phyloP scores from a whole-genome alignment of 176 grass and related monocot genomes.

The Cenchrus fungigraminus region DNA sequence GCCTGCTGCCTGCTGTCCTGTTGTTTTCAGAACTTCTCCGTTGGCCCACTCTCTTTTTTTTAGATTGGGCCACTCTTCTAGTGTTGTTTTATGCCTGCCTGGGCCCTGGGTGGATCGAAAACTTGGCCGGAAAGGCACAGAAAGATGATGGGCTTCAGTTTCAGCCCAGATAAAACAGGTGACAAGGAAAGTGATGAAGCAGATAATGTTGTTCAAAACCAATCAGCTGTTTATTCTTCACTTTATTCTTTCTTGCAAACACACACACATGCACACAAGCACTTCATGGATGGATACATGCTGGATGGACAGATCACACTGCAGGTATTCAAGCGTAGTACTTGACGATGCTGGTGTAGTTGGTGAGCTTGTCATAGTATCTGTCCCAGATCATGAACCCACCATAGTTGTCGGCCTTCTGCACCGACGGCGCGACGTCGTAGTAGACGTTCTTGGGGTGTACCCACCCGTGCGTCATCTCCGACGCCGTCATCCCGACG shows the following conservation, averaged over 20 bases:
- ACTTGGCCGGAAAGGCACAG: too few relatives aligned
- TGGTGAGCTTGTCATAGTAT: neutral
- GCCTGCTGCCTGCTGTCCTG: too few relatives aligned
- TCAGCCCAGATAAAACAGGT: too few relatives aligned
- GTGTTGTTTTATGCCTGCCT: too few relatives aligned
- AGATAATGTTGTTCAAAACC: too few relatives aligned
- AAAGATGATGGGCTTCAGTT: too few relatives aligned
- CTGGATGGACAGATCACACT: too few relatives aligned
- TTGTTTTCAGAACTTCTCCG: too few relatives aligned
- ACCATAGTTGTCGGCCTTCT: slow-evolving; percentile 12
- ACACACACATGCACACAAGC: neutral
- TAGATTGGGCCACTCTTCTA: too few relatives aligned
- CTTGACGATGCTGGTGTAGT: slow-evolving; percentile 26
- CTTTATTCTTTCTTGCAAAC: neutral
- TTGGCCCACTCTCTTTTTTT: too few relatives aligned
- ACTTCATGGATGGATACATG: neutral
- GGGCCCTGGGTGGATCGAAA: too few relatives aligned
- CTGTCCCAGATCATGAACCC: slow-evolving; percentile 36
- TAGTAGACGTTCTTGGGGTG: slow-evolving; percentile 37
- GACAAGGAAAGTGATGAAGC: too few relatives aligned
- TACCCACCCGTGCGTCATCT: slow-evolving; percentile 1
- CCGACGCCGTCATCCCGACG: slow-evolving; percentile 14
- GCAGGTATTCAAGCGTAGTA: neutral
- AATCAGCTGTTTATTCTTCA: neutral
- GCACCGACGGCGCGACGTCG: neutral